Conservation (phyloP, 2,329 filamentous ascomycete genomes). For the Massarina eburnea region DNA sequence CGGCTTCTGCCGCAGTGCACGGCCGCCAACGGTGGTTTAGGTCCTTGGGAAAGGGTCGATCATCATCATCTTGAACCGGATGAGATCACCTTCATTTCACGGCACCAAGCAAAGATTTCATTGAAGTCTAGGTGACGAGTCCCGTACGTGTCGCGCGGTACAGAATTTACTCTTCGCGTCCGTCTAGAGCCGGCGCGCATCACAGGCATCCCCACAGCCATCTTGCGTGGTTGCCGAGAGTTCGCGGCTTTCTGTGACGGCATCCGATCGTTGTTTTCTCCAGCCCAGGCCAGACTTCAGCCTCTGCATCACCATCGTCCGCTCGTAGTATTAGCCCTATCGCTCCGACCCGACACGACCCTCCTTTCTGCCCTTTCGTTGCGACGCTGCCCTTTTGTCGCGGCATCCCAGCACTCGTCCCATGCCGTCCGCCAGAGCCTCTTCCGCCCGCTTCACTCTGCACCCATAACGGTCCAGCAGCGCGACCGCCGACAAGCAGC, state of each 20-base stretch:
- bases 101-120: too few relatives aligned
- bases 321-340: slow-evolving; percentile 6
- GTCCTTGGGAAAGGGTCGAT: background rate
- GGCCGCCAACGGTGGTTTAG: background rate
- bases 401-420: slow-evolving; percentile 6
- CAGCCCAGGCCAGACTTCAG: slow-evolving; percentile 9
- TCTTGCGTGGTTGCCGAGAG: too few relatives aligned
- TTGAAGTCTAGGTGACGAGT: too few relatives aligned
- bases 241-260: slow-evolving; percentile 3
- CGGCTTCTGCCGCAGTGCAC: slow-evolving; percentile 19
- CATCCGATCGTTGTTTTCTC: slow-evolving; percentile 13
- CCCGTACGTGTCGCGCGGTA: too few relatives aligned
- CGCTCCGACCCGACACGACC: background rate
- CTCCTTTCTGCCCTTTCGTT: slow-evolving; percentile 1
- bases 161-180: too few relatives aligned
- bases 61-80: background rate
- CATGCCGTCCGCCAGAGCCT: slow-evolving; percentile 13
- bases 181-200: background rate
- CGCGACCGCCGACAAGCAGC: background rate
- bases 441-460: slow-evolving; percentile 17
- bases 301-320: slow-evolving; percentile 1
- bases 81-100: background rate
- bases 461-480: slow-evolving; percentile 8
- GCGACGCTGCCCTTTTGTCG: background rate
- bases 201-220: background rate